phyloP scores from a whole-genome alignment of 139 green algal species.

The Pleodorina starrii region DNA sequence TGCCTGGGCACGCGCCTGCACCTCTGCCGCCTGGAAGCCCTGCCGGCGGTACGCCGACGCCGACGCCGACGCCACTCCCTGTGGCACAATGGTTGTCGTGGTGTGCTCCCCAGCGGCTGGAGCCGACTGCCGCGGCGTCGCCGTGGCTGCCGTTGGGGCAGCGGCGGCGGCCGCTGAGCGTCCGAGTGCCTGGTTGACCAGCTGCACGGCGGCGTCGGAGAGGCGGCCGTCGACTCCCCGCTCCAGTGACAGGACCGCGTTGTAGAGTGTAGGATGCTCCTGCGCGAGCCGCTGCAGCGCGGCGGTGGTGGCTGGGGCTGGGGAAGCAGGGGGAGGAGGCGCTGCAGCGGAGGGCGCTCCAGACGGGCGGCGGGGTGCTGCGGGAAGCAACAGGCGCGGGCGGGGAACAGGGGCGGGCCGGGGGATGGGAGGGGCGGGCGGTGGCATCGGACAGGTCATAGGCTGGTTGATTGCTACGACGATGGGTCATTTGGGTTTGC shows the following conservation, averaged over 20 bases:
- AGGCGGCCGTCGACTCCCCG: neutral
- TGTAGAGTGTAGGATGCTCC: slow-evolving; percentile 23
- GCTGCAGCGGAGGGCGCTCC: neutral
- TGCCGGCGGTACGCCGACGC: no score
- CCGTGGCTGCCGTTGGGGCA: no score
- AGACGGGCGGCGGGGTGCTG: neutral
- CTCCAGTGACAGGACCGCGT: slow-evolving; percentile 11
- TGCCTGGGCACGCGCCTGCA: neutral
- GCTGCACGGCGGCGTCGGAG: neutral
- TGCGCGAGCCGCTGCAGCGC: slow-evolving; percentile 18
- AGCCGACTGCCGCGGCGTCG: no score
- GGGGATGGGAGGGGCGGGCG: no score
- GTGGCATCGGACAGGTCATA: no score
- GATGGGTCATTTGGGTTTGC: no score
- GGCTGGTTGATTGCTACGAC: no score
- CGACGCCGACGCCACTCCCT: neutral
- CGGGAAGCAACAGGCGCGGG: neutral
- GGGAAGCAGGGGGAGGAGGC: neutral
- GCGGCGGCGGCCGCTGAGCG: neutral
- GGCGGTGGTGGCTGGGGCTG: neutral
- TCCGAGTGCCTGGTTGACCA: neutral
- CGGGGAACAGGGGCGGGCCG: no score
- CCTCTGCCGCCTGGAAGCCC: no score
- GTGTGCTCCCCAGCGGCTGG: neutral
- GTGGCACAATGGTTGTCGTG: slow-evolving; percentile 18